Percentiles rank a stretch among this genome's conserved stretches.
Evolutionary conservation across 768 basidiomycete genomes (phyloP).

Genomic region (Leccinellum luteum): DNA sequence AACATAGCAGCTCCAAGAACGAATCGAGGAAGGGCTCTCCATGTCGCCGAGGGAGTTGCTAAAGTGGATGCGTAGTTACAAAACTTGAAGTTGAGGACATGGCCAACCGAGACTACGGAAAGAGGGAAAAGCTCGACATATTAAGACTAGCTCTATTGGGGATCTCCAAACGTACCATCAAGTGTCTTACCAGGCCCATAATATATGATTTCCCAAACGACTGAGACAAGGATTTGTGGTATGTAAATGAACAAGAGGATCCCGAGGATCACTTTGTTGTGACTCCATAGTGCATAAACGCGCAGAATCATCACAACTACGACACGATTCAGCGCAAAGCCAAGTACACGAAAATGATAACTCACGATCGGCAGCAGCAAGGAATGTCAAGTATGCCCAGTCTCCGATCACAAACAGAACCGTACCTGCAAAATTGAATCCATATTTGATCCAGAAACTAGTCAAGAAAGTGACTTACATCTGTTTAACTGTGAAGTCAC

Average conservation of each 20-base stretch:
- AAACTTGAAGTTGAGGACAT: background rate
- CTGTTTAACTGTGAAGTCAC: background rate
- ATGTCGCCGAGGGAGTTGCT: background rate
- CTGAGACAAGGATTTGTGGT: background rate
- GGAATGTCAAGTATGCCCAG: background rate
- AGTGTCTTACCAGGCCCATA: background rate
- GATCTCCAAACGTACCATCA: background rate
- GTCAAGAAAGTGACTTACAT: background rate
- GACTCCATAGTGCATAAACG: background rate
- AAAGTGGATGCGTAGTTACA: background rate
- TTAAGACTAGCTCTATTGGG: background rate
- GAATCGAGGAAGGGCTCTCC: background rate
- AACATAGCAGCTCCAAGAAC: background rate
- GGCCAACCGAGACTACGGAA: background rate
- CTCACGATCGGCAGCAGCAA: background rate
- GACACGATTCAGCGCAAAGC: background rate
- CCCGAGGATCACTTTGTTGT: background rate
- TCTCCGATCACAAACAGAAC: background rate
- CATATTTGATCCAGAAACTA: too few relatives aligned
- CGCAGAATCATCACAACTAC: background rate
- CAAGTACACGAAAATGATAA: too few relatives aligned
- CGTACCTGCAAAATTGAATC: background rate
- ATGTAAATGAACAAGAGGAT: background rate
- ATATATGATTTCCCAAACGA: background rate
- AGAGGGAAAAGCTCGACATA: background rate